Percentiles rank a stretch among this genome's conserved stretches.
phyloP scores from a whole-genome alignment of 495 filamentous ascomycete species.

The Cenococcum geophilum region DNA sequence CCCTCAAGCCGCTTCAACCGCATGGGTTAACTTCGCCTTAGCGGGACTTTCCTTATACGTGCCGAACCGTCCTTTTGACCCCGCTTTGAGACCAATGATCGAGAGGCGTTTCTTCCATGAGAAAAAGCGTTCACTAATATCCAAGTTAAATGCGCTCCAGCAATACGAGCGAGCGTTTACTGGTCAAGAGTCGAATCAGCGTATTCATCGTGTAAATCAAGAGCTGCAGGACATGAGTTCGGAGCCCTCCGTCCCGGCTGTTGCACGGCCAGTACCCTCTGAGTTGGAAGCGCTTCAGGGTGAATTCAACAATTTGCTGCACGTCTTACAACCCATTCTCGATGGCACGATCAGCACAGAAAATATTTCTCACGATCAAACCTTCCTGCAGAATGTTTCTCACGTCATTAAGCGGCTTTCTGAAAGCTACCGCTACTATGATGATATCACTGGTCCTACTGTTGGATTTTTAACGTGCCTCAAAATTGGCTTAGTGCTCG shows the following conservation, averaged over 20 bases:
- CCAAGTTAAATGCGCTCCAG: slow-evolving; percentile 55
- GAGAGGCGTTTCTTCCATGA: slow-evolving; percentile 59
- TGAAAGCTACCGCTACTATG: slow-evolving; percentile 64
- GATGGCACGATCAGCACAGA: slow-evolving; percentile 1
- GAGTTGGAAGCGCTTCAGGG: slow-evolving; percentile 67
- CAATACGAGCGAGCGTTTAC: slow-evolving; percentile 62
- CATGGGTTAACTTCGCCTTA: slow-evolving; percentile 46
- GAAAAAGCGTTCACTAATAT: slow-evolving; percentile 47
- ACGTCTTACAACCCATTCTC: slow-evolving; percentile 44
- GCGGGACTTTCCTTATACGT: slow-evolving; percentile 64
- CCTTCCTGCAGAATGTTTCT: slow-evolving; percentile 61
- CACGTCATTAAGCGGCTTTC: slow-evolving; percentile 62
- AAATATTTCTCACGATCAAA: slow-evolving; percentile 13
- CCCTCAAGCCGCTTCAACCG: slow-evolving; percentile 29
- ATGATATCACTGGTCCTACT: slow-evolving; percentile 73
- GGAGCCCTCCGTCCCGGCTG: slow-evolving; percentile 53
- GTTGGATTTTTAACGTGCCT: slow-evolving; percentile 78
- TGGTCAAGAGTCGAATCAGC: slow-evolving; percentile 58
- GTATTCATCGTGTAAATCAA: slow-evolving; percentile 52
- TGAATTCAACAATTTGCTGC: slow-evolving; percentile 73
- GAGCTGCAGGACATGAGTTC: slow-evolving; percentile 58
- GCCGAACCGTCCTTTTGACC: slow-evolving; percentile 79
- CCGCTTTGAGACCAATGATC: slow-evolving; percentile 68
- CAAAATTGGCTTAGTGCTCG: slow-evolving; percentile 65
- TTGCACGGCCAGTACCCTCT: slow-evolving; percentile 64